Percentiles rank a stretch among this genome's conserved stretches.
phyloP scores from a whole-genome alignment of 805 yeast species.

The Sugiyamaella floridensis region DNA sequence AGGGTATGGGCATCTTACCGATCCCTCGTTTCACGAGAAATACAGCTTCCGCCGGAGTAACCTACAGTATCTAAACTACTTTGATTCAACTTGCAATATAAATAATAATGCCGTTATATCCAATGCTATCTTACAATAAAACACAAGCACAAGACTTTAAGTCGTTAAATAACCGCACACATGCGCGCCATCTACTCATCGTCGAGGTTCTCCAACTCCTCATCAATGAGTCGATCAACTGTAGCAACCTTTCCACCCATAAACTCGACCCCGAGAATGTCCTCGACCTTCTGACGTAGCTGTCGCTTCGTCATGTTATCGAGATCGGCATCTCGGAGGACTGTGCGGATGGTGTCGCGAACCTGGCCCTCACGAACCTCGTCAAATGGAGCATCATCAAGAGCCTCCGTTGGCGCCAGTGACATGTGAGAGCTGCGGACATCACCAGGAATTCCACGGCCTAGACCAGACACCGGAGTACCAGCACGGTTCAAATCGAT shows the following conservation, averaged over 20 bases:
- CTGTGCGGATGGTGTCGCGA: slow-evolving; percentile 27
- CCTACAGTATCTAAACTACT: not conserved
- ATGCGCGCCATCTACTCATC: slow-evolving; percentile 3
- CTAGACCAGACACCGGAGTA: slow-evolving; percentile 12
- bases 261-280: slow-evolving; percentile 30
- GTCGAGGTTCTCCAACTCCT: slow-evolving; percentile 26
- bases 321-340: slow-evolving; percentile 28
- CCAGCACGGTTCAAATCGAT: slow-evolving; percentile 11
- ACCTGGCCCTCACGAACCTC: slow-evolving; percentile 22
- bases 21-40: too few relatives aligned
- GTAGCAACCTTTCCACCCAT: slow-evolving; percentile 25
- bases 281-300: slow-evolving; percentile 32
- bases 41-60: not conserved
- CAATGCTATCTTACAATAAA: not conserved
- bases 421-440: slow-evolving; percentile 8
- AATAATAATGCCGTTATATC: not conserved
- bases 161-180: not conserved
- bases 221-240: slow-evolving; percentile 31
- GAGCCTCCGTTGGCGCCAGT: slow-evolving; percentile 12
- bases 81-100: not conserved
- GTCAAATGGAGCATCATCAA: slow-evolving; percentile 13
- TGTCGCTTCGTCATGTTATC: slow-evolving; percentile 33
- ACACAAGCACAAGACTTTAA: not conserved
- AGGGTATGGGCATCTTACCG: not conserved
- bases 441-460: slow-evolving; percentile 6